phyloP scores from a whole-genome alignment of 306 rosid genomes.

The Quercus parvula region DNA sequence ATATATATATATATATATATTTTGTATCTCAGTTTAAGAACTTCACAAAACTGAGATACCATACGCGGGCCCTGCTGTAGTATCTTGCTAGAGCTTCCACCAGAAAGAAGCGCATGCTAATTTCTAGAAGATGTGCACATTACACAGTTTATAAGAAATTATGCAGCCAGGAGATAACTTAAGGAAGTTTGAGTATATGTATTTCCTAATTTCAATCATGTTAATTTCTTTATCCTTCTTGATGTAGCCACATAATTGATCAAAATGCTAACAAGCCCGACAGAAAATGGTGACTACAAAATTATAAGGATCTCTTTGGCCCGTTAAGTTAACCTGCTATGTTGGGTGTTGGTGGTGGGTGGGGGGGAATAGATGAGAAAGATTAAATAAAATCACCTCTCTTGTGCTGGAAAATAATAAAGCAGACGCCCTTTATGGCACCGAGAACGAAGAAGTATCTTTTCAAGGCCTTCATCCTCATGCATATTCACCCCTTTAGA shows the following conservation, averaged over 20 bases:
- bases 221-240: not conserved
- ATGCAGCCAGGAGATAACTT: not conserved
- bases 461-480: slow-evolving; percentile 71
- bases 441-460: slow-evolving; percentile 69
- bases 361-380: not conserved
- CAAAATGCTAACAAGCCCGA: not conserved
- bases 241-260: not conserved
- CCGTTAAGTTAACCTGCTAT: not conserved
- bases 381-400: slow-evolving; percentile 42
- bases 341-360: too few relatives aligned
- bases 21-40: not conserved
- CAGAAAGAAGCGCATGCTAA: not conserved
- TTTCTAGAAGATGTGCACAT: not conserved
- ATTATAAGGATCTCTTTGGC: not conserved
- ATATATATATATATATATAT: too few relatives aligned
- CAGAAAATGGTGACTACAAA: not conserved
- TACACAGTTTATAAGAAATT: not conserved
- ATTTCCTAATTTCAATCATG: not conserved
- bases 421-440: slow-evolving; percentile 97
- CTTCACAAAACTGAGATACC: not conserved
- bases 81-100: not conserved
- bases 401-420: slow-evolving; percentile 78
- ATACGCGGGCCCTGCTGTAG: not conserved
- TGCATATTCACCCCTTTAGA: slow-evolving; percentile 54
- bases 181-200: not conserved